A percentile compares a stretch with the other conserved stretches of the same genome.
phyloP scores from a whole-genome alignment of 176 grass and related monocot species.

The Carex kokanica region DNA sequence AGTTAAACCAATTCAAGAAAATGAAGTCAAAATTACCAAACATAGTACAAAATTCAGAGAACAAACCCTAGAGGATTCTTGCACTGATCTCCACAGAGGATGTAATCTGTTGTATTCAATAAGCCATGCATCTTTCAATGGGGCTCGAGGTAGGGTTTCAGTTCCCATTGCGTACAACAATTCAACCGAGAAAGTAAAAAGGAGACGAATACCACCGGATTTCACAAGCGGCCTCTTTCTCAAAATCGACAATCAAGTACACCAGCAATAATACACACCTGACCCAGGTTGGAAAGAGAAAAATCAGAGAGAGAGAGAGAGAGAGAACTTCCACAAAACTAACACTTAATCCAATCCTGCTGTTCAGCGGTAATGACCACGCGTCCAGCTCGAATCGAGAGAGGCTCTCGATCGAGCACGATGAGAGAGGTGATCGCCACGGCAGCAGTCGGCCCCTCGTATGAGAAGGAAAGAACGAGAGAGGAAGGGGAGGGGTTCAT shows the following conservation, averaged over 20 bases:
- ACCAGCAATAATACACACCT: neutral
- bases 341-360: neutral
- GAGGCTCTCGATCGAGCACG: neutral
- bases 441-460: neutral
- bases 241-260: neutral
- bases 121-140: constrained; percentile 42
- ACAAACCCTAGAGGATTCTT: constrained; percentile 45
- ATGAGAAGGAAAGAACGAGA: neutral
- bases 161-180: neutral
- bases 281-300: neutral
- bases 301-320: neutral
- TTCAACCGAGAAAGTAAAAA: too few species aligned
- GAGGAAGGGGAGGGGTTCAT: neutral
- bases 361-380: neutral
- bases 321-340: neutral
- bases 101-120: constrained; percentile 33
- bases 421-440: neutral
- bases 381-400: neutral
- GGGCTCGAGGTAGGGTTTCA: constrained; percentile 16
- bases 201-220: too few species aligned
- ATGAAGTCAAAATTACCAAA: neutral
- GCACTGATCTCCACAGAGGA: constrained; percentile 46
- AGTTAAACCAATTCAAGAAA: neutral
- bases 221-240: neutral
- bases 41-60: neutral